Evolutionary conservation across 2,329 filamentous ascomycete genomes (phyloP), one percentile per base, ranked within the genome.

Genomic region (Chrysoporthe austroafricana): DNA sequence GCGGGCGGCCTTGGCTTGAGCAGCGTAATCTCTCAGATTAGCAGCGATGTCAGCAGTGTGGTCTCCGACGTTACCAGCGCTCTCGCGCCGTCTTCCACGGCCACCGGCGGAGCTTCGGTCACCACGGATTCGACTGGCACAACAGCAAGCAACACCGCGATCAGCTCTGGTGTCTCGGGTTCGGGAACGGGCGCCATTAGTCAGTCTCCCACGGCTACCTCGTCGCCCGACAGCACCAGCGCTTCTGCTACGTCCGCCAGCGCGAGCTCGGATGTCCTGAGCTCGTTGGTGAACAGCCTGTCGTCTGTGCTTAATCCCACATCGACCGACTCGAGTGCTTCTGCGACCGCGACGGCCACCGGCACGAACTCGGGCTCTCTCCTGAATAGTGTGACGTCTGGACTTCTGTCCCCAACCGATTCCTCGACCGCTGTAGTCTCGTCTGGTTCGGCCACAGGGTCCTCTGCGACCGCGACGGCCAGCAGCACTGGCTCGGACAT

Each of bases 1-100:
- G 42, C 62, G n/a, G 76, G 77, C 26, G 76, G 75, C 43, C 63
- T 68, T 21, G 58, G 66, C 9, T 54, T 69, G 18, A 43, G 42
- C 18, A 18, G n/a, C 16, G 61, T 62, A 36, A 62, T 42, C 63
- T 18, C 58, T 72, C 43, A 66, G 42, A 16, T 50, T 18, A n/a
- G 13, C 44, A 52, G 61, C 61, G 61, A 42, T 42, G 6, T 63
- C 32, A 63, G 61, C 61, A 56, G 48, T 36, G 34, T 21, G 16
- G 48, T 32, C 13, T 74, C 73, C 52, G 65, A 67, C 6, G 46
- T 73, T 13, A 50, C 69, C 5, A 69, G 59, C 11, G 54, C 64
- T 46, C 52, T 71, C n/a, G 44, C 14, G 50, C 58, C 66, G n/a
- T 43, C 26, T 26, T 26, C 66, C 18, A 67, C 71, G 36, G 60